Evolutionary conservation across 2,329 filamentous ascomycete genomes (phyloP), one percentile per base, ranked within the genome.

Genomic region (Ceratocystis cacaofunesta): DNA sequence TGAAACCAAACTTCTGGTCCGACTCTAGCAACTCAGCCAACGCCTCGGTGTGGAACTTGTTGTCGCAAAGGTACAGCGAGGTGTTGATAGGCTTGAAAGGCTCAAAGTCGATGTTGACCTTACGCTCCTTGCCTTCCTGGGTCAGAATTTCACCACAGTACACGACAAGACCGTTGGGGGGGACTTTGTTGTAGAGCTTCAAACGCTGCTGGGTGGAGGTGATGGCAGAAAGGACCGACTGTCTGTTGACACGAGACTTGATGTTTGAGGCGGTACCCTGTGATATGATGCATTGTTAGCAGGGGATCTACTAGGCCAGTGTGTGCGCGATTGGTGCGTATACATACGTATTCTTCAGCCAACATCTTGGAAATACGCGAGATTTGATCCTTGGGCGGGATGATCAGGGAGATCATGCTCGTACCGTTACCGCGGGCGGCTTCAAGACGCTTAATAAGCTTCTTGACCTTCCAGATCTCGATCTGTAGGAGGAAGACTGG

Each of bases 71-170:
- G 77, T 99, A 99, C 60, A 99, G 84, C 57, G 95, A 99, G 44
- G 94, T 99, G 78, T 99, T 99, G 85, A 99, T 99, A 68, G 94
- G 94, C 83, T 99, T 99, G 84, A 99, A 99, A 41, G 94, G 94
- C 79, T 99, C 94, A 76, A 99, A 99, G 75, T 99, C 95, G 76
- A 99, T 99, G 78, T 99, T 99, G 81, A 99, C 95, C 82, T 96
- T 99, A 74, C 94, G 85, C 80, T 99, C 94, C 79, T 99, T 99
- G 78, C 94, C 94, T 81, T 99, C 94, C 36, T 87, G 87, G 66
- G 94, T 99, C 81, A 99, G 87, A 76, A 99, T 97, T 96, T 99
- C 94, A 86, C 94, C 94, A 77, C 94, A 99, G 84, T 99, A 99
- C 71, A 99, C 89, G 70, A 99, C 94, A 70, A 99, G 81, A 68